phyloP scores from a whole-genome alignment of 2,329 filamentous ascomycete species.

The Cladobotryum protrusum region DNA sequence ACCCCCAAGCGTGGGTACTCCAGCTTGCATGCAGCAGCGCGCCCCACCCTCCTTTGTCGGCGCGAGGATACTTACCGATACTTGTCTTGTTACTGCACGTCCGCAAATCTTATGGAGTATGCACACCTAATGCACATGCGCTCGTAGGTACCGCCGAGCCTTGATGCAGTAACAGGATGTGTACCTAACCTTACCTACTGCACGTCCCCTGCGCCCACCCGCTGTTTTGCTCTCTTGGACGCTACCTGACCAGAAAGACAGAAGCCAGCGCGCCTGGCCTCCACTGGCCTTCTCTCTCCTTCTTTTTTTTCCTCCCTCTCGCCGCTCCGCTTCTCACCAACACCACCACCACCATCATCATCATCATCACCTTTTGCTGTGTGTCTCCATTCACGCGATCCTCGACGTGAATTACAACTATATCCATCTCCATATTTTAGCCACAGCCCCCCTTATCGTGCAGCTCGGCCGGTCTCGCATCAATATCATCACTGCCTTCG shows the following conservation, averaged over 20 bases:
- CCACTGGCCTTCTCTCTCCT: neutral
- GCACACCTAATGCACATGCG: no score
- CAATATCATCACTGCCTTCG: neutral
- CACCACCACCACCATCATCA: slow-evolving; percentile 20
- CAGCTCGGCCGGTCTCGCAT: slow-evolving; percentile 4
- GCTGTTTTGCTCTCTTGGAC: neutral
- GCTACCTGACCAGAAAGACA: neutral
- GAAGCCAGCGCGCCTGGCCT: neutral
- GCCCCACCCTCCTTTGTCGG: no score
- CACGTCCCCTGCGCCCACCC: neutral
- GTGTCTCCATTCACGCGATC: slow-evolving; percentile 1
- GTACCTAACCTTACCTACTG: no score
- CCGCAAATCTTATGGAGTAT: no score
- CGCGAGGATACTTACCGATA: no score
- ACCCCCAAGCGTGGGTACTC: no score
- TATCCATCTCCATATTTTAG: slow-evolving; percentile 3
- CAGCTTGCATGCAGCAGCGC: no score
- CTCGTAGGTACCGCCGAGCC: no score
- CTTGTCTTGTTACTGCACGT: no score
- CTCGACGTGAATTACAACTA: neutral
- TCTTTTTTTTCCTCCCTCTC: slow-evolving; percentile 22
- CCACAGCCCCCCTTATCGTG: slow-evolving; percentile 1
- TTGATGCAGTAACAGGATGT: no score
- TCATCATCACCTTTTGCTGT: slow-evolving; percentile 13
- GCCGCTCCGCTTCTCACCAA: slow-evolving; percentile 17